phyloP scores from a whole-genome alignment of 116 monocot genomes.

The Trichopus zeylanicus region DNA sequence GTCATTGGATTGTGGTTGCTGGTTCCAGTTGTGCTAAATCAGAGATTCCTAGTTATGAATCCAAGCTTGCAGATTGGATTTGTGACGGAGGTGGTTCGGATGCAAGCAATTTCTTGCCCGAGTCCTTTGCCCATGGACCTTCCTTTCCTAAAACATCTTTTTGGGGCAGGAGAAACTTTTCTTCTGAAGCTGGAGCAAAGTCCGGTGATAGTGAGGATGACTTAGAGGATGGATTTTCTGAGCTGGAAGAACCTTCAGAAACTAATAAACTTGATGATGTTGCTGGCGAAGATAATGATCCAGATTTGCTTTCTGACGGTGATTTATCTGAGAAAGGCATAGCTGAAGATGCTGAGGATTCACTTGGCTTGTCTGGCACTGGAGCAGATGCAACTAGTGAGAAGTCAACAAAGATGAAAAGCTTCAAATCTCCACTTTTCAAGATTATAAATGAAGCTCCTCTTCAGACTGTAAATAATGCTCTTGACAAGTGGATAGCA shows the following conservation, averaged over 20 bases:
- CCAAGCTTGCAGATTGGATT: constrained; percentile 4
- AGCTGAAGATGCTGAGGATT: constrained; percentile 9
- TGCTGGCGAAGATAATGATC: constrained; percentile 9
- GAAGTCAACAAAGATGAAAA: constrained; percentile 10
- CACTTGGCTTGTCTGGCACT: constrained; percentile 18
- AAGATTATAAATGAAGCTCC: constrained; percentile 35
- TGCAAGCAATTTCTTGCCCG: background rate
- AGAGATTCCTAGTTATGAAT: constrained; percentile 2
- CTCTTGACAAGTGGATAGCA: constrained; percentile 59
- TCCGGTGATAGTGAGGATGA: constrained; percentile 34
- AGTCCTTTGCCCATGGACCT: background rate
- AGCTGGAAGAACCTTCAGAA: constrained; percentile 35
- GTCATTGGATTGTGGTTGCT: constrained; percentile 4
- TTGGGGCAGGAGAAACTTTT: constrained; percentile 26
- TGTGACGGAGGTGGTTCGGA: background rate
- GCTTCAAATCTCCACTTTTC: constrained; percentile 24
- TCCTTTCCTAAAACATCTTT: constrained; percentile 7
- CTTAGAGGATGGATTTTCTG: constrained; percentile 63
- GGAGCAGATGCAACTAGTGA: constrained; percentile 11
- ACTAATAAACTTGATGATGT: constrained; percentile 7
- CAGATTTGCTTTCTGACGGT: constrained; percentile 11
- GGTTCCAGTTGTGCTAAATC: constrained; percentile 5
- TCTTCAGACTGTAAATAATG: constrained; percentile 16
- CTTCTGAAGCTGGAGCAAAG: constrained; percentile 38
- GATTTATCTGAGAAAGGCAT: constrained; percentile 21